Conservation (phyloP, 1,139 yeast species). For the Zygosaccharomyces sapae region DNA sequence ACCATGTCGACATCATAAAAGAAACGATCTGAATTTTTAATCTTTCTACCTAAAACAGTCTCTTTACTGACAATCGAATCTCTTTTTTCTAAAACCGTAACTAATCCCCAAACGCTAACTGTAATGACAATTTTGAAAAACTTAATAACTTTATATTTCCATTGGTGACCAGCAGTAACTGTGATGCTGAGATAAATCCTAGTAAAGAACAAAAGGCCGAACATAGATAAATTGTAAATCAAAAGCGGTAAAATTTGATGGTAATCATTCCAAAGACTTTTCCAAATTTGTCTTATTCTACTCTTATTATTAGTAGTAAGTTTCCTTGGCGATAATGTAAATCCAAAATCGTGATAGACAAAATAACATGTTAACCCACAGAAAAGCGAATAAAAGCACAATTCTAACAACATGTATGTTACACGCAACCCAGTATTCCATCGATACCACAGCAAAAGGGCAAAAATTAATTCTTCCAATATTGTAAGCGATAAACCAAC, state of each 20-base stretch:
- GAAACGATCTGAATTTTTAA: conserved; percentile 27
- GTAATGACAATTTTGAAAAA: conserved; percentile 30
- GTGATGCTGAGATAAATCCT: conserved; percentile 18
- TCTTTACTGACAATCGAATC: conserved; percentile 27
- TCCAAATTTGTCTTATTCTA: conserved; percentile 11
- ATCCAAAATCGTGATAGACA: conserved; percentile 30
- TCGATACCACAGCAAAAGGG: conserved; percentile 16
- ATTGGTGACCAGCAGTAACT: conserved; percentile 12
- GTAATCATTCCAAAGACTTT: conserved; percentile 28
- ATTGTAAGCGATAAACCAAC: conserved; percentile 14
- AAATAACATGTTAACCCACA: conserved; percentile 17
- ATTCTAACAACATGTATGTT: conserved; percentile 18
- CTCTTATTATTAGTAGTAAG: conserved; percentile 4
- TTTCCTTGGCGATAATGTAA: conserved; percentile 23
- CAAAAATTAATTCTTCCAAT: conserved; percentile 17
- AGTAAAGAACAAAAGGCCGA: conserved; percentile 18
- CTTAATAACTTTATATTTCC: conserved; percentile 27
- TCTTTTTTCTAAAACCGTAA: conserved; percentile 30
- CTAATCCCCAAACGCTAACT: conserved; percentile 34
- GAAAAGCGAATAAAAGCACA: conserved; percentile 20
- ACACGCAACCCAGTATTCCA: conserved; percentile 6
- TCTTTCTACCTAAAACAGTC: conserved; percentile 32
- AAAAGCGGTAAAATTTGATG: conserved; percentile 29
- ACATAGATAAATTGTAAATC: conserved; percentile 23
- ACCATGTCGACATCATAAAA: conserved; percentile 25